Evolutionary conservation across 768 basidiomycete genomes (phyloP).

Genomic region (Leccinellum albellum): DNA sequence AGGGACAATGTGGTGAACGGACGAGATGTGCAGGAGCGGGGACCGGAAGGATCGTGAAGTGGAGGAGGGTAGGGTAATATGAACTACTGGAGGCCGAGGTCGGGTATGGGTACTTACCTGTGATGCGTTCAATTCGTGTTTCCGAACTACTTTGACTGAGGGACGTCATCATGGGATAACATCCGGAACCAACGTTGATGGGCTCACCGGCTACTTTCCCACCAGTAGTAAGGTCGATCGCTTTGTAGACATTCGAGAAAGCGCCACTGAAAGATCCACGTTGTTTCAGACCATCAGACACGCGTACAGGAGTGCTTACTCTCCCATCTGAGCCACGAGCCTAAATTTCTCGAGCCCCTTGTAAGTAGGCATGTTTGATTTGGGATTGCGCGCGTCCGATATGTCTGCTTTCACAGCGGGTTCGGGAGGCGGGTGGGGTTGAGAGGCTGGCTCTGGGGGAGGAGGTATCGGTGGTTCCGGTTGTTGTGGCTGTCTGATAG

Average conservation of each 20-base stretch:
- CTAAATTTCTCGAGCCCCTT: slow-evolving; percentile 79
- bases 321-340: slow-evolving; percentile 86
- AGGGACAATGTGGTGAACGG: slow-evolving; percentile 24
- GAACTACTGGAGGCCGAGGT: slow-evolving; percentile 24
- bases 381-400: slow-evolving; percentile 69
- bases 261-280: slow-evolving; percentile 60
- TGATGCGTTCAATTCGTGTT: slow-evolving; percentile 83
- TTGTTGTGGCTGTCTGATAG: slow-evolving; percentile 34
- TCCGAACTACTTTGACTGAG: slow-evolving; percentile 90
- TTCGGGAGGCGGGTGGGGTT: slow-evolving; percentile 22
- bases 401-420: slow-evolving; percentile 7
- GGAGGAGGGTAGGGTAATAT: slow-evolving; percentile 17
- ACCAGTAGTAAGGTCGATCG: slow-evolving; percentile 68
- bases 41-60: slow-evolving; percentile 23
- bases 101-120: slow-evolving; percentile 62
- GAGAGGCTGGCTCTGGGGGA: slow-evolving; percentile 34
- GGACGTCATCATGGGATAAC: slow-evolving; percentile 9
- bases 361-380: slow-evolving; percentile 78
- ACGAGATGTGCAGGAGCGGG: slow-evolving; percentile 9
- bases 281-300: slow-evolving; percentile 11
- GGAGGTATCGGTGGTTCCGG: slow-evolving; percentile 35
- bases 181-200: background rate
- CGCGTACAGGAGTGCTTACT: slow-evolving; percentile 51
- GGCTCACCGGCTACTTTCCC: slow-evolving; percentile 76
- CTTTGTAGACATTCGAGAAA: slow-evolving; percentile 98